Evolutionary conservation across 1,139 yeast genomes (phyloP).

Genomic region (Yamadazyma pseudoaaseri): DNA sequence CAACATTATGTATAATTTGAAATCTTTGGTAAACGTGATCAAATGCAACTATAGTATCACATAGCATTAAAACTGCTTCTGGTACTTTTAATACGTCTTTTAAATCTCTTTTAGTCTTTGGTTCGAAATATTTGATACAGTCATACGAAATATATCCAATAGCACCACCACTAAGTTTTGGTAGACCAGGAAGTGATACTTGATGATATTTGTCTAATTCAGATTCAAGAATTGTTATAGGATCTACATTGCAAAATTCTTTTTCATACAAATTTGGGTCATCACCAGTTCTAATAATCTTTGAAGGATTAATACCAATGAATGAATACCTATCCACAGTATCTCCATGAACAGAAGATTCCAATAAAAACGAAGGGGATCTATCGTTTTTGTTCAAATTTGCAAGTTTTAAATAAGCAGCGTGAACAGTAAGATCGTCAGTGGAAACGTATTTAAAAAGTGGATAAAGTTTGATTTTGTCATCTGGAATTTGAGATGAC

Average conservation of each 20-base stretch:
- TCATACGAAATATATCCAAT: conserved; percentile 94
- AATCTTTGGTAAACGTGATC: conserved; percentile 93
- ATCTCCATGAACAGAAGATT: conserved; percentile 87
- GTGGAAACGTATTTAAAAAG: conserved; percentile 73
- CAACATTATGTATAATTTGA: conserved; percentile 82
- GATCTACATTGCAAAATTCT: conserved; percentile 58
- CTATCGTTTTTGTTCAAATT: conserved; percentile 61
- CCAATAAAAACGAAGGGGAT: conserved; percentile 76
- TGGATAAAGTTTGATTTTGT: conserved; percentile 61
- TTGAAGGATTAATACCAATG: conserved; percentile 82
- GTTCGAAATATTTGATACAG: conserved; percentile 94
- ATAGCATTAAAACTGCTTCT: conserved; percentile 88
- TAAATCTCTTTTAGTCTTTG: conserved; percentile 72
- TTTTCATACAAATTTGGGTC: conserved; percentile 30
- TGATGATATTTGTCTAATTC: conserved; percentile 67
- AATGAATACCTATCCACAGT: conserved; percentile 87
- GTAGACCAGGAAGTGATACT: conserved; percentile 77
- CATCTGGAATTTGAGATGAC: conserved; percentile 31
- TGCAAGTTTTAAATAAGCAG: conserved; percentile 83
- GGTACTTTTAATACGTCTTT: conserved; percentile 83
- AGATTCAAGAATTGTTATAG: conserved; percentile 67
- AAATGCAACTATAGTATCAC: conserved; percentile 84
- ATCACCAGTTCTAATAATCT: conserved; percentile 77
- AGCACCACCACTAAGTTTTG: conserved; percentile 91
- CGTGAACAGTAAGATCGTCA: conserved; percentile 82